A percentile compares a stretch with the other conserved stretches of the same genome.
These are phyloP conservation scores for Naematelia encephala DNA, from an alignment of 768 basidiomycete genomes.

Conservation along the genomic window DNA sequence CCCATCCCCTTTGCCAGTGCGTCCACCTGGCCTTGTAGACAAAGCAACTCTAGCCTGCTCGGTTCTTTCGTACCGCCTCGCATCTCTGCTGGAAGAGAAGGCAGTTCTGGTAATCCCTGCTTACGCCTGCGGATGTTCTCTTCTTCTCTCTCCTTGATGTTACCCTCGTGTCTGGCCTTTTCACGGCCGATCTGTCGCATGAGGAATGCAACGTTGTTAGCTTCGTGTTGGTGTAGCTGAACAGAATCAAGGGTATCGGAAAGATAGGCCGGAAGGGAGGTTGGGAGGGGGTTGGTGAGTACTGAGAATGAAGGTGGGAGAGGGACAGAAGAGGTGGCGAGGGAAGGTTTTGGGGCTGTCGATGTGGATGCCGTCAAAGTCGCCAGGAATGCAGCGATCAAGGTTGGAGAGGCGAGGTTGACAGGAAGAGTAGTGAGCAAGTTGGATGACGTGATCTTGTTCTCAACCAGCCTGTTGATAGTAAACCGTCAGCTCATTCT, in stretches of 20 bases:
- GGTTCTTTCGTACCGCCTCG: conserved; percentile 86
- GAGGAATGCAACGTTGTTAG: conserved; percentile 85
- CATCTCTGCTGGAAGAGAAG: conserved; percentile 78
- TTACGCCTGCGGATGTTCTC: conserved; percentile 75
- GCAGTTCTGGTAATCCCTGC: conserved; percentile 79
- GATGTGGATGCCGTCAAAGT: conserved; percentile 57
- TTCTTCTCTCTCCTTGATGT: conserved; percentile 79
- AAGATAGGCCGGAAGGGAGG: conserved; percentile 67
- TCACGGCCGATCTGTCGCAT: conserved; percentile 84
- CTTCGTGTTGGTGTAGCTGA: conserved; percentile 81
- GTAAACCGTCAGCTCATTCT: background rate
- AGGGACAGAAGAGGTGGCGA: conserved; percentile 21
- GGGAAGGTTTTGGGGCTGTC: conserved; percentile 38
- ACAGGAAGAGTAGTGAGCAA: conserved; percentile 83
- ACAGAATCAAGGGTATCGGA: conserved; percentile 81
- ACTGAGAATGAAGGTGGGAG: conserved; percentile 61
- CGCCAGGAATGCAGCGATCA: conserved; percentile 74
- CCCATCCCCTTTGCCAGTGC: conserved; percentile 71
- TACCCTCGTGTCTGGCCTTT: conserved; percentile 70
- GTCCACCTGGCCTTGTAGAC: conserved; percentile 83
- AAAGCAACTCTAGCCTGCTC: conserved; percentile 78
- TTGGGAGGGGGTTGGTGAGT: conserved; percentile 67
- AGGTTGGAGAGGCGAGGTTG: conserved; percentile 74
- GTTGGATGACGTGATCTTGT: conserved; percentile 76
- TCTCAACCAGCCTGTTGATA: conserved; percentile 64